A percentile compares a stretch with the other conserved stretches of the same genome.
These are phyloP conservation scores for Metschnikowia santaceciliae DNA, from an alignment of 805 yeast species.

Conservation along the genomic window DNA sequence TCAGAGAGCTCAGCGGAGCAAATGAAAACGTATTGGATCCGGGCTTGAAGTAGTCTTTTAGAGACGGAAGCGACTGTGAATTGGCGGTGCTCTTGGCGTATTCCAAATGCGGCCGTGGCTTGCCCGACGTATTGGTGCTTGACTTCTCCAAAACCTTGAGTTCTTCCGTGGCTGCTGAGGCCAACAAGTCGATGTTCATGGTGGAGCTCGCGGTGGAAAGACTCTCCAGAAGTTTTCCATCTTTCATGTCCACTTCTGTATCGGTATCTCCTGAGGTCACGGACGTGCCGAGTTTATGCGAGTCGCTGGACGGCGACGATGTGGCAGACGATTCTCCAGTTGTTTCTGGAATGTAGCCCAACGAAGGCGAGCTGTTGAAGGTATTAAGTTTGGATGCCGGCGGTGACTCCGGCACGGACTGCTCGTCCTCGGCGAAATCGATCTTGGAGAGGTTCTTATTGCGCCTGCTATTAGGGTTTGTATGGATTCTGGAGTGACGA, in stretches of 20 bases:
- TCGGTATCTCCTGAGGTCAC: constrained; percentile 1
- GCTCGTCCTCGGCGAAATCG: neutral
- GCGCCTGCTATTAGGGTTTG: constrained; percentile 63
- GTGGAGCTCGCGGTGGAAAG: constrained; percentile 12
- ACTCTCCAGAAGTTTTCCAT: constrained; percentile 5
- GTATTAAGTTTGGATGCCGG: neutral
- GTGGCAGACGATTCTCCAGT: constrained; percentile 2
- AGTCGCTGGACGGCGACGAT: constrained; percentile 5
- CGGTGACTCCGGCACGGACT: neutral
- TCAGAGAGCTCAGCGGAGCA: constrained; percentile 16
- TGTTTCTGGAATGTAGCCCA: constrained; percentile 2
- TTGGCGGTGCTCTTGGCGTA: constrained; percentile 18
- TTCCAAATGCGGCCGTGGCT: constrained; percentile 1
- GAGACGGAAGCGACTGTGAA: constrained; percentile 51
- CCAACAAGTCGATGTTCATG: constrained; percentile 48
- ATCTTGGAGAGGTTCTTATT: constrained; percentile 41
- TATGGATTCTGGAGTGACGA: constrained; percentile 68
- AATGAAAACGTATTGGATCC: constrained; percentile 5
- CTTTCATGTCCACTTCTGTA: constrained; percentile 5
- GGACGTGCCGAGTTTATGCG: neutral
- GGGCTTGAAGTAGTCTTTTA: constrained; percentile 43
- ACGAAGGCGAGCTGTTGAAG: constrained; percentile 1
- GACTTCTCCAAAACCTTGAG: constrained; percentile 37
- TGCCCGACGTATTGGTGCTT: constrained; percentile 6
- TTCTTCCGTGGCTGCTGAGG: constrained; percentile 55